phyloP scores from a whole-genome alignment of 805 yeast genomes.

The Danielia oregonensis region DNA sequence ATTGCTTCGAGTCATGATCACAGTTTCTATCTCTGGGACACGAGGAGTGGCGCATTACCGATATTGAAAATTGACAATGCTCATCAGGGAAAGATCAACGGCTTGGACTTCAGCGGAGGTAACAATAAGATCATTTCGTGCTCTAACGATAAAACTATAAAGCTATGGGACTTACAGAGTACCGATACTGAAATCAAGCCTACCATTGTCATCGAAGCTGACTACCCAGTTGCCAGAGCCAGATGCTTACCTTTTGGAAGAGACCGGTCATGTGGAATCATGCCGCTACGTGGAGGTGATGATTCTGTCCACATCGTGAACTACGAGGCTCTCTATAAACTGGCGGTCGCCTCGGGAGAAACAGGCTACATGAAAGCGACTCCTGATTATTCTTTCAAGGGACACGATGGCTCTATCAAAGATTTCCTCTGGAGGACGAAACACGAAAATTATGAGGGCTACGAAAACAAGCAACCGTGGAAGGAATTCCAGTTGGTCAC shows the following conservation, averaged over 20 bases:
- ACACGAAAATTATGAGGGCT: conserved; percentile 35
- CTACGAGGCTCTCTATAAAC: conserved; percentile 33
- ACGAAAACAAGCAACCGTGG: conserved; percentile 52
- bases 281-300: conserved; percentile 87
- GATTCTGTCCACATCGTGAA: conserved; percentile 58
- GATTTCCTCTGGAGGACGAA: conserved; percentile 83
- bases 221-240: conserved; percentile 87
- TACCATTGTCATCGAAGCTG: conserved; percentile 58
- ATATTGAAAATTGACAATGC: conserved; percentile 58
- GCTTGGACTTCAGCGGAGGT: conserved; percentile 74
- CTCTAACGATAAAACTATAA: conserved; percentile 82
- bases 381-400: conserved; percentile 53
- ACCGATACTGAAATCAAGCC: conserved; percentile 31
- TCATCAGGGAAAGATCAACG: conserved; percentile 84
- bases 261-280: conserved; percentile 68
- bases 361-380: conserved; percentile 21
- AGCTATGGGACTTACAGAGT: conserved; percentile 16
- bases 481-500: conserved; percentile 88
- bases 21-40: conserved; percentile 82
- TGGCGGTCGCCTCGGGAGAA: conserved; percentile 21
- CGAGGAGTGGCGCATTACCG: conserved; percentile 77
- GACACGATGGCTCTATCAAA: conserved; percentile 80
- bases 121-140: conserved; percentile 67
- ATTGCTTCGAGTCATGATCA: conserved; percentile 86
- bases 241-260: conserved; percentile 85